Conservation (phyloP, 192 early-diverging fungal genomes). For the Entomortierella beljakovae region DNA sequence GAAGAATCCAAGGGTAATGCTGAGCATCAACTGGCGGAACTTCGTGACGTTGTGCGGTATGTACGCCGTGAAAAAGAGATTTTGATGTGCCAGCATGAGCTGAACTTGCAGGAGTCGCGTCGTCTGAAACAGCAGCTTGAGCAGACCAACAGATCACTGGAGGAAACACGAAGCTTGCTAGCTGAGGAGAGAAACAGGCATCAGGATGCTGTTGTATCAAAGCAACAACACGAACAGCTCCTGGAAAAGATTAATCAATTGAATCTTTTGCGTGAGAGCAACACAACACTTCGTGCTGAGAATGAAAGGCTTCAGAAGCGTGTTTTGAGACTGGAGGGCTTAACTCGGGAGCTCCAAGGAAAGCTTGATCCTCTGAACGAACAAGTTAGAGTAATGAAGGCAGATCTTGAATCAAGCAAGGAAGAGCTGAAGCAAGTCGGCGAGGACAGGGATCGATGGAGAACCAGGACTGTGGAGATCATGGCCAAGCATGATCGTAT, state of each 20-base stretch:
- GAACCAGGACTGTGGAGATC: conserved; percentile 76
- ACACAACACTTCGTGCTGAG: conserved; percentile 77
- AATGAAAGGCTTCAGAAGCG: conserved; percentile 53
- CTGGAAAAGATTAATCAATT: conserved; percentile 75
- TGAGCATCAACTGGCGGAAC: conserved; percentile 40
- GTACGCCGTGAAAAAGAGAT: conserved; percentile 83
- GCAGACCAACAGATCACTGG: conserved; percentile 72
- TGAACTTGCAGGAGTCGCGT: conserved; percentile 74
- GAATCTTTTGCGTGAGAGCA: conserved; percentile 81
- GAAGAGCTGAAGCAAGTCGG: conserved; percentile 65
- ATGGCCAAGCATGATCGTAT: conserved; percentile 83
- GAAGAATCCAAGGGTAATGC: conserved; percentile 5
- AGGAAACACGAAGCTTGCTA: conserved; percentile 72
- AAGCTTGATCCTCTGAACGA: conserved; percentile 70
- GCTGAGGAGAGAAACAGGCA: conserved; percentile 57
- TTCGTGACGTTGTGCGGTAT: conserved; percentile 73
- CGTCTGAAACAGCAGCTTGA: conserved; percentile 73
- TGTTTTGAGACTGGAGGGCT: conserved; percentile 54
- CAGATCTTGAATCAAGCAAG: conserved; percentile 70
- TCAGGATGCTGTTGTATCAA: conserved; percentile 60
- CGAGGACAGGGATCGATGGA: conserved; percentile 77
- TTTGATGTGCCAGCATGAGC: conserved; percentile 71
- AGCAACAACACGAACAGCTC: conserved; percentile 68
- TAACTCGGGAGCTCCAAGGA: conserved; percentile 49
- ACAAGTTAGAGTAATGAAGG: conserved; percentile 65